Percentiles rank a stretch among this genome's conserved stretches.
phyloP scores from a whole-genome alignment of 1,284 basidiomycete genomes.

The Cutaneotrichosporon mucoides region DNA sequence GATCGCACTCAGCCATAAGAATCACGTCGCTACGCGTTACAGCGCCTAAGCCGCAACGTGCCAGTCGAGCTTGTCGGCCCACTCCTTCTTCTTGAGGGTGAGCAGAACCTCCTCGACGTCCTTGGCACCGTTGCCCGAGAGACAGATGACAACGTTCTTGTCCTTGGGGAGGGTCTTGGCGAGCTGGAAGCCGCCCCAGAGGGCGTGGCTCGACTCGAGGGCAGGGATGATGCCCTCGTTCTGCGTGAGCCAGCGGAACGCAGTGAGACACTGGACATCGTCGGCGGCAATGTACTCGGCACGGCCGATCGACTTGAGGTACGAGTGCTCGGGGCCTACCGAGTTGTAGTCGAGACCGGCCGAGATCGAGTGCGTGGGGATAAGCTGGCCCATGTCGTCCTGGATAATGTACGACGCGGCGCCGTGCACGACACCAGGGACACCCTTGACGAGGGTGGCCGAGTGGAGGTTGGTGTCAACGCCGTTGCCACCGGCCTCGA shows the following conservation, averaged over 20 bases:
- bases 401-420: conserved; percentile 91
- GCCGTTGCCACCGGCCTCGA: conserved; percentile 97
- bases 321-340: conserved; percentile 96
- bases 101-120: conserved; percentile 46
- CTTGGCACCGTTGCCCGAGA: conserved; percentile 46
- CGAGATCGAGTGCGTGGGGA: conserved; percentile 94
- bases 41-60: conserved; percentile 52
- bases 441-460: conserved; percentile 84
- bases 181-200: conserved; percentile 83
- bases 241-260: conserved; percentile 87
- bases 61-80: conserved; percentile 87
- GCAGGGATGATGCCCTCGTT: conserved; percentile 97
- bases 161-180: conserved; percentile 83
- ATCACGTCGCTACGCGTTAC: too few species aligned
- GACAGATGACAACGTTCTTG: conserved; percentile 72
- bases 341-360: conserved; percentile 59
- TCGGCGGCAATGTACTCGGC: conserved; percentile 92
- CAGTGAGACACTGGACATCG: conserved; percentile 86
- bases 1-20: too few species aligned
- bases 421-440: conserved; percentile 92
- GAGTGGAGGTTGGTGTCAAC: conserved; percentile 80
- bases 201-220: conserved; percentile 90
- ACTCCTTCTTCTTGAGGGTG: conserved; percentile 56
- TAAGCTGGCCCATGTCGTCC: conserved; percentile 81
- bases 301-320: conserved; percentile 88